These are phyloP conservation scores for Leishmania gerbilli DNA, from an alignment of 208 protist species.

Conservation along the genomic window DNA sequence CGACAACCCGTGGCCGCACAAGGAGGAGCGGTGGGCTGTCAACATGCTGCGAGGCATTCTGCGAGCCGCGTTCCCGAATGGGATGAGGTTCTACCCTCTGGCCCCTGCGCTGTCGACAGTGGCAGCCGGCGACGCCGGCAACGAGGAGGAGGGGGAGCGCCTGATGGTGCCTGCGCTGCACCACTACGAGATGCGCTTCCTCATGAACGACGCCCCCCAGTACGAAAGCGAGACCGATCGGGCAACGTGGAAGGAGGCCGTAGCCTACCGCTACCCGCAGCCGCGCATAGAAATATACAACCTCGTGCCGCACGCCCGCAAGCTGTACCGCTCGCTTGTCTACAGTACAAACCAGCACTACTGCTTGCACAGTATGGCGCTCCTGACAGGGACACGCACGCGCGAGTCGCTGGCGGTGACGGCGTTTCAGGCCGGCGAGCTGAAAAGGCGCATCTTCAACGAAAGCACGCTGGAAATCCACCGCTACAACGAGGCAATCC, in stretches of 20 bases:
- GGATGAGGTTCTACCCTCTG: slow-evolving; percentile 56
- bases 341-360: slow-evolving; percentile 74
- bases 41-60: slow-evolving; percentile 52
- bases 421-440: slow-evolving; percentile 68
- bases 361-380: slow-evolving; percentile 71
- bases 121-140: background rate
- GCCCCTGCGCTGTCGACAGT: slow-evolving; percentile 28
- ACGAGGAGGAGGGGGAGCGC: slow-evolving; percentile 5
- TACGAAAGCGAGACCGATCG: slow-evolving; percentile 57
- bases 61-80: slow-evolving; percentile 35
- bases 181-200: slow-evolving; percentile 51
- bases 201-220: slow-evolving; percentile 66
- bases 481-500: slow-evolving; percentile 55
- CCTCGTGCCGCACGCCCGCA: slow-evolving; percentile 74
- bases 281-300: slow-evolving; percentile 71
- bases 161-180: slow-evolving; percentile 23
- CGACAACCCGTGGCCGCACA: slow-evolving; percentile 49
- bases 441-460: slow-evolving; percentile 51
- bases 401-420: slow-evolving; percentile 36
- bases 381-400: slow-evolving; percentile 30
- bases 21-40: slow-evolving; percentile 76
- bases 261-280: slow-evolving; percentile 60
- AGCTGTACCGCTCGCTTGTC: slow-evolving; percentile 75
- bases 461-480: slow-evolving; percentile 77
- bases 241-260: slow-evolving; percentile 85